A percentile compares a stretch with the other conserved stretches of the same genome.
phyloP scores from a whole-genome alignment of 345 rosid genomes.

The Salix caprea region DNA sequence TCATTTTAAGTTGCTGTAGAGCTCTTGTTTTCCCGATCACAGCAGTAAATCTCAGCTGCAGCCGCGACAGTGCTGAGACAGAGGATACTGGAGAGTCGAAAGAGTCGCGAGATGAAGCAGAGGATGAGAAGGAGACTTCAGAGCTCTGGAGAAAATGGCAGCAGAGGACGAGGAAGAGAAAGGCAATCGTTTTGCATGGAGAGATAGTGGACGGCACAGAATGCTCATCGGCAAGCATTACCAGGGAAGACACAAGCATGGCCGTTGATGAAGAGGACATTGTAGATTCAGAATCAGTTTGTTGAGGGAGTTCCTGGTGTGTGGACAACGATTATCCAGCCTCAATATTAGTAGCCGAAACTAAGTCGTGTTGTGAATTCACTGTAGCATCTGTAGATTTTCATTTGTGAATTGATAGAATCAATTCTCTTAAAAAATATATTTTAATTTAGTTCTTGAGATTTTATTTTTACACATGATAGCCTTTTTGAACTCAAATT shows the following conservation, averaged over 20 bases:
- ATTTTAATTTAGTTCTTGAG: too few relatives aligned
- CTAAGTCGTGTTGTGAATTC: too few relatives aligned
- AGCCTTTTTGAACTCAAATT: too few relatives aligned
- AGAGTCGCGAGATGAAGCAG: constrained; percentile 4
- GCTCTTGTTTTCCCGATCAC: constrained; percentile 37
- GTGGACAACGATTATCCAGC: too few relatives aligned
- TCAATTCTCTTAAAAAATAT: too few relatives aligned
- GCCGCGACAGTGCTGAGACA: background rate
- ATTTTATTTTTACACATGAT: too few relatives aligned
- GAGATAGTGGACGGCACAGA: constrained; percentile 5
- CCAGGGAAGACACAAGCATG: constrained; percentile 28
- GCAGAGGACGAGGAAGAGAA: constrained; percentile 37
- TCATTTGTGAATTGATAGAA: too few relatives aligned
- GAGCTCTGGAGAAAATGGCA: constrained; percentile 42
- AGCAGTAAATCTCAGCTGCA: background rate
- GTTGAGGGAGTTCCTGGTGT: background rate
- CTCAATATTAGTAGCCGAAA: too few relatives aligned
- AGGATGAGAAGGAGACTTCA: constrained; percentile 16
- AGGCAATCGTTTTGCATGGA: constrained; percentile 26
- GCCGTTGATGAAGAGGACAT: constrained; percentile 30
- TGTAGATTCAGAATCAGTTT: constrained; percentile 46
- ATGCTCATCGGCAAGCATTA: constrained; percentile 31
- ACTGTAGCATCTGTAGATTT: too few relatives aligned
- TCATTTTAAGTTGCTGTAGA: constrained; percentile 43
- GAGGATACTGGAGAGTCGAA: constrained; percentile 5